Base-by-base conservation (phyloP, 352 stramenopile species). In the Sclerospora graminicola region DNA sequence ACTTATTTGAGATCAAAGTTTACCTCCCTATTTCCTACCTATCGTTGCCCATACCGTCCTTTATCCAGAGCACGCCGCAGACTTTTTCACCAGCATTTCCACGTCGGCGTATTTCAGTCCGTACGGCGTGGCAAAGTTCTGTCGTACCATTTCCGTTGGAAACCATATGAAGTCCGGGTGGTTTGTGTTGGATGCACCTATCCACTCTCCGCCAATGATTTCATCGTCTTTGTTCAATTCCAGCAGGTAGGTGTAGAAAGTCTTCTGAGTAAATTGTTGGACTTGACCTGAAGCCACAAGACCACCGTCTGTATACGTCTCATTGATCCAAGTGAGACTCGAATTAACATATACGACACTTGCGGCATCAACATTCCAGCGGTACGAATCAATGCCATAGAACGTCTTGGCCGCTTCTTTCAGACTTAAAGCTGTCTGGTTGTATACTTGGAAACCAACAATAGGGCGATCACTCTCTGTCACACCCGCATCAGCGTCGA, bases 391-490 rank as follows among this genome's bases (percentile, higher is more conserved):
- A 5, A 66, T 51, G 14, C 54, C 54, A 37, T 69, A 82, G 34
- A 70, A 55, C 1, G 57, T 64, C 1, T 61, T 41, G 0, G 69
- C 36, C 6, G 56, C 48, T 7, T 67, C 48, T 13, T 56, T 46
- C 39, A 78, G 41, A 9, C 51, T 53, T 48, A 73, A 56, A 8
- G 40, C 31, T 16, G 53, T 52, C 20, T 67, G 44, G 26, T 66
- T 40, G 43, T 75, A 79, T 38, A 63, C 60, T 28, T 65, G 50
- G 56, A 71, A 83, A 38, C 51, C 60, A 21, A 47, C 48, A 29
- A 85, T 57, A 6, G 70, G 73, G 41, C 79, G 66, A 58, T 85
- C 83, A 68, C 73, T 83, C n/a, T 84, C 69, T 40, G 71, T 40
- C 0, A 35, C 27, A 16, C 24, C 50, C 6, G 59, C 54, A 1